phyloP scores from a whole-genome alignment of 352 stramenopile genomes.

The Globisporangium middletonii region DNA sequence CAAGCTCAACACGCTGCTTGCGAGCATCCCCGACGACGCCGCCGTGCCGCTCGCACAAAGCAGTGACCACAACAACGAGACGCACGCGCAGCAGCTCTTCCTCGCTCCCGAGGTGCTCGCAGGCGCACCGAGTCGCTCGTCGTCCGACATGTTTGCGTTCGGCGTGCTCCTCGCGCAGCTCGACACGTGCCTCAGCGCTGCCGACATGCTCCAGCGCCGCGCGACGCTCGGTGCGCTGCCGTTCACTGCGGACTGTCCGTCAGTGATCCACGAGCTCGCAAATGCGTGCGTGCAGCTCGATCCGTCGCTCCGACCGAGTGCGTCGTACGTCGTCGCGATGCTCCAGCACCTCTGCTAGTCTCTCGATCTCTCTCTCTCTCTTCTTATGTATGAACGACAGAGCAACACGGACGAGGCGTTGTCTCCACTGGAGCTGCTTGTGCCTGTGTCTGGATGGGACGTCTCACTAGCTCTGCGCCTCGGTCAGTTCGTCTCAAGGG shows the following conservation, averaged over 20 bases:
- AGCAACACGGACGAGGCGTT: too few relatives aligned
- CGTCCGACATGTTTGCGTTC: slow-evolving; percentile 71
- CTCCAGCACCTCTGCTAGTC: slow-evolving; percentile 27
- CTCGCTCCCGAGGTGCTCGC: slow-evolving; percentile 55
- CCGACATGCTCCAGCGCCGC: slow-evolving; percentile 62
- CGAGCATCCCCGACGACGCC: slow-evolving; percentile 39
- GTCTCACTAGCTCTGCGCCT: too few relatives aligned
- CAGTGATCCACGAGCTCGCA: slow-evolving; percentile 49
- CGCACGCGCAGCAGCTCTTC: slow-evolving; percentile 21
- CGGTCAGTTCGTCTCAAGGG: too few relatives aligned
- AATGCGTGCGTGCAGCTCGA: slow-evolving; percentile 63
- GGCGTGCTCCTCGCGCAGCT: slow-evolving; percentile 59
- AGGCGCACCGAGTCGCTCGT: slow-evolving; percentile 31
- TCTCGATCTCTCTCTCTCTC: neutral
- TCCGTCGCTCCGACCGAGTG: slow-evolving; percentile 58
- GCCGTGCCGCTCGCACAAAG: neutral
- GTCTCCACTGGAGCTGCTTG: too few relatives aligned
- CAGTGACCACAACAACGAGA: neutral
- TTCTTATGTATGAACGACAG: neutral
- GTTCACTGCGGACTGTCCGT: slow-evolving; percentile 64
- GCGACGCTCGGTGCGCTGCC: slow-evolving; percentile 37
- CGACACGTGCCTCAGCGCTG: slow-evolving; percentile 45
- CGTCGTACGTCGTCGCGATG: slow-evolving; percentile 73
- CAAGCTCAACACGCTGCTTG: slow-evolving; percentile 74
- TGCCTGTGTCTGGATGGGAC: too few relatives aligned